These are phyloP conservation scores for Thalassiosira hispida DNA, from an alignment of 352 stramenopile genomes.

Conservation along the genomic window DNA sequence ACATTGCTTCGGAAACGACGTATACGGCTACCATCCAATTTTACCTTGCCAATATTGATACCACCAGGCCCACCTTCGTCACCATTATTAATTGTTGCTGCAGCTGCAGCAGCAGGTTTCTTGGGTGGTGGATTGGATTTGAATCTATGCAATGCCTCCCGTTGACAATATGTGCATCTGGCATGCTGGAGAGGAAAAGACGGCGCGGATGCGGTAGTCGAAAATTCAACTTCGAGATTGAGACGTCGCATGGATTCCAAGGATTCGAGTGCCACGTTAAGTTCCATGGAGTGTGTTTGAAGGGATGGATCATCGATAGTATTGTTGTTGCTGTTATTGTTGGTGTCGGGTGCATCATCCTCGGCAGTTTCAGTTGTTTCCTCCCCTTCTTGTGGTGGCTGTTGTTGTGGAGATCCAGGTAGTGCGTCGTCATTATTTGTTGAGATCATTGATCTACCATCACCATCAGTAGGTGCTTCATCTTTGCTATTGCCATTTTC, in stretches of 20 bases:
- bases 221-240: constrained; percentile 77
- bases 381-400: too few relatives aligned
- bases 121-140: constrained; percentile 1
- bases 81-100: too few relatives aligned
- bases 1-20: constrained; percentile 30
- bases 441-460: too few relatives aligned
- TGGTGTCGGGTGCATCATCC: neutral
- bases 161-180: constrained; percentile 43
- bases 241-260: constrained; percentile 74
- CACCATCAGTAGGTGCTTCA: too few relatives aligned
- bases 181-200: constrained; percentile 22
- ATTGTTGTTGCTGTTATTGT: neutral
- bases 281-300: constrained; percentile 27
- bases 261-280: constrained; percentile 68
- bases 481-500: too few relatives aligned
- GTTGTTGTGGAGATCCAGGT: too few relatives aligned
- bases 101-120: neutral
- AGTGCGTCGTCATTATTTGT: too few relatives aligned
- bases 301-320: constrained; percentile 1
- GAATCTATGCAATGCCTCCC: constrained; percentile 28
- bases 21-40: constrained; percentile 33
- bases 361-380: too few relatives aligned
- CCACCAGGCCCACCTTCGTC: neutral
- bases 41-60: constrained; percentile 9
- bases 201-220: neutral